Evolutionary conservation across 2,329 filamentous ascomycete genomes (phyloP).

Genomic region (Calycina herbarum): DNA sequence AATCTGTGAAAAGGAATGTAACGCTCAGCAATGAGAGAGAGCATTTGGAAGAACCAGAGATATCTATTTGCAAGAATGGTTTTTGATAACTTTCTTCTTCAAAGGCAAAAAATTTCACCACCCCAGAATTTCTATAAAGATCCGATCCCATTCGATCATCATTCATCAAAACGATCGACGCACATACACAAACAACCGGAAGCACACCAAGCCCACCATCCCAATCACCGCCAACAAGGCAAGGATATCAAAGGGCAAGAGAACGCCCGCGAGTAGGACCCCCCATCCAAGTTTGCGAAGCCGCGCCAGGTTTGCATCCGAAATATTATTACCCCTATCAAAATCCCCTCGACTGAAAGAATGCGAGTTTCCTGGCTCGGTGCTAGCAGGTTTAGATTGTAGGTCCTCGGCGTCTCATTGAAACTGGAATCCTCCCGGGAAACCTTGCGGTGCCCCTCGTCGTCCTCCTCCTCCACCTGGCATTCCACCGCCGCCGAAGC

Average conservation of each 20-base stretch:
- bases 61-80: constrained; percentile 3
- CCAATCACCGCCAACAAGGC: constrained; percentile 27
- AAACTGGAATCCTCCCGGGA: constrained; percentile 59
- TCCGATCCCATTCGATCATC: constrained; percentile 1
- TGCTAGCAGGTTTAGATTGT: constrained; percentile 17
- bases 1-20: neutral
- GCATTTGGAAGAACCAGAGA: neutral
- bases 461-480: constrained; percentile 35
- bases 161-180: constrained; percentile 15
- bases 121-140: constrained; percentile 1
- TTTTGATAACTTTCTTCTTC: neutral
- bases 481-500: constrained; percentile 53
- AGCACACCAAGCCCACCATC: constrained; percentile 33
- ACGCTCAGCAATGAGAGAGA: neutral
- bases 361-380: constrained; percentile 7
- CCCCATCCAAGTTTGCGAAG: constrained; percentile 34
- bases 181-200: constrained; percentile 28
- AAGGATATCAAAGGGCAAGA: constrained; percentile 37
- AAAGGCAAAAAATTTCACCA: neutral
- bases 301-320: constrained; percentile 25
- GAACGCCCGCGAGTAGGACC: constrained; percentile 34
- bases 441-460: constrained; percentile 40
- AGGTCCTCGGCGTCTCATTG: constrained; percentile 43
- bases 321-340: constrained; percentile 18
- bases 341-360: constrained; percentile 9